These are phyloP conservation scores for Cyclaneusma minus DNA, from an alignment of 2,329 filamentous ascomycete genomes.

Conservation along the genomic window DNA sequence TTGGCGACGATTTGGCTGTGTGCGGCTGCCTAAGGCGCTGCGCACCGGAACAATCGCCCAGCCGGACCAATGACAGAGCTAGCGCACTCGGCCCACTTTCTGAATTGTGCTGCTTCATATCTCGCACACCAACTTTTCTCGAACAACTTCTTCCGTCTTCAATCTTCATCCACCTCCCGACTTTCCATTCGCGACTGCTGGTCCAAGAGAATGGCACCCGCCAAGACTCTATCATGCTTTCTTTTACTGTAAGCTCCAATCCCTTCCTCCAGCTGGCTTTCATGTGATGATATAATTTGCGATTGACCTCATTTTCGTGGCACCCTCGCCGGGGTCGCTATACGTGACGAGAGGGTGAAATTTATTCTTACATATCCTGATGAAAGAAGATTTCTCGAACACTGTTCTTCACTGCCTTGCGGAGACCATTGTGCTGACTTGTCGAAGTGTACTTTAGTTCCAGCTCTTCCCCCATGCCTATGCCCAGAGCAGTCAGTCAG, in stretches of 20 bases:
- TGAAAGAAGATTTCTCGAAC: conserved; percentile 33
- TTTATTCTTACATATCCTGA: conserved; percentile 99
- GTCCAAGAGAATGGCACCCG: neutral
- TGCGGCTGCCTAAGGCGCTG: too few relatives aligned
- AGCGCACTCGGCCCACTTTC: too few relatives aligned
- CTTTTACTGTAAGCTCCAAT: conserved; percentile 3
- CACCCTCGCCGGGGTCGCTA: conserved; percentile 81
- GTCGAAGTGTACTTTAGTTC: neutral
- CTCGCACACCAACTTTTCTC: too few relatives aligned
- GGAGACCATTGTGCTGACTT: conserved; percentile 6
- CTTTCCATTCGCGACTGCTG: neutral
- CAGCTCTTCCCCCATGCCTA: neutral
- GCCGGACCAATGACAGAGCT: too few relatives aligned
- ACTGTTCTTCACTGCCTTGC: neutral
- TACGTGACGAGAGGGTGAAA: conserved; percentile 69
- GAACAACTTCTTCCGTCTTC: conserved; percentile 1
- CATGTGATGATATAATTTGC: conserved; percentile 97
- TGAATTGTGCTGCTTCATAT: conserved; percentile 1
- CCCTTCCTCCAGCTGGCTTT: conserved; percentile 12
- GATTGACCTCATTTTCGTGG: conserved; percentile 81
- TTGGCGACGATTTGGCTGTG: too few relatives aligned
- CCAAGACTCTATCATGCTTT: neutral
- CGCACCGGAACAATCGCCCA: too few relatives aligned
- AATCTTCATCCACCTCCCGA: conserved; percentile 1
- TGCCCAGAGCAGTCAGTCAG: conserved; percentile 5